These are phyloP conservation scores for Moesziomyces aphidis DNA, from an alignment of 1,284 basidiomycete species.

Conservation along the genomic window DNA sequence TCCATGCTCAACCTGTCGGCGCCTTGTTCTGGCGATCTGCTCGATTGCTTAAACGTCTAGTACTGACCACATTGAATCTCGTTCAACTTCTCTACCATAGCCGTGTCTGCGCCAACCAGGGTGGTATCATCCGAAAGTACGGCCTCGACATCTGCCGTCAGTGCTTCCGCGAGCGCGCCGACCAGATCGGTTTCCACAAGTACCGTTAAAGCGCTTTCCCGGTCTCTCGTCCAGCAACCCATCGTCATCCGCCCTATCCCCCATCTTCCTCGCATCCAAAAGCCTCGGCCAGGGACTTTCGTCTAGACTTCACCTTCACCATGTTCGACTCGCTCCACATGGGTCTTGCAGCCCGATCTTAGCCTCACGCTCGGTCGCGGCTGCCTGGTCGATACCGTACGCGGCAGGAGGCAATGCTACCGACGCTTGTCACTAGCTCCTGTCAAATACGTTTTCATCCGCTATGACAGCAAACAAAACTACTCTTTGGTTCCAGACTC, in stretches of 20 bases:
- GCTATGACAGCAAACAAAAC: conserved; percentile 37
- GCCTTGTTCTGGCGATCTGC: too few relatives aligned
- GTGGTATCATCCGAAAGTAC: conserved; percentile 68
- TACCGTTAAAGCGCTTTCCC: conserved; percentile 31
- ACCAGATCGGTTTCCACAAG: conserved; percentile 67
- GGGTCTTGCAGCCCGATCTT: conserved; percentile 8
- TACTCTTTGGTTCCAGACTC: conserved; percentile 18
- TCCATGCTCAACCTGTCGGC: too few relatives aligned
- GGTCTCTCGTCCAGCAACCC: conserved; percentile 8
- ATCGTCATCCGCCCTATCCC: conserved; percentile 3
- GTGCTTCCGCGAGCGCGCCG: conserved; percentile 68
- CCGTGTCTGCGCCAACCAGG: conserved; percentile 67
- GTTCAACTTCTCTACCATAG: conserved; percentile 23
- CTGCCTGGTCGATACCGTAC: conserved; percentile 28
- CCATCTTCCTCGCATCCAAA: conserved; percentile 22
- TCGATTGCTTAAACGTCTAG: background rate
- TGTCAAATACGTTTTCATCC: conserved; percentile 34
- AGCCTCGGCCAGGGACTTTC: conserved; percentile 26
- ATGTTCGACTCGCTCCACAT: conserved; percentile 5
- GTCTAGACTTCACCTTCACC: background rate
- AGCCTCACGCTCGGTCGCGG: conserved; percentile 4
- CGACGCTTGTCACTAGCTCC: conserved; percentile 14
- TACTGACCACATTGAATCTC: conserved; percentile 13
- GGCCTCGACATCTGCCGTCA: conserved; percentile 68
- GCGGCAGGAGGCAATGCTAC: conserved; percentile 25